phyloP scores from a whole-genome alignment of 306 rosid genomes.

The Acacia acuminata region DNA sequence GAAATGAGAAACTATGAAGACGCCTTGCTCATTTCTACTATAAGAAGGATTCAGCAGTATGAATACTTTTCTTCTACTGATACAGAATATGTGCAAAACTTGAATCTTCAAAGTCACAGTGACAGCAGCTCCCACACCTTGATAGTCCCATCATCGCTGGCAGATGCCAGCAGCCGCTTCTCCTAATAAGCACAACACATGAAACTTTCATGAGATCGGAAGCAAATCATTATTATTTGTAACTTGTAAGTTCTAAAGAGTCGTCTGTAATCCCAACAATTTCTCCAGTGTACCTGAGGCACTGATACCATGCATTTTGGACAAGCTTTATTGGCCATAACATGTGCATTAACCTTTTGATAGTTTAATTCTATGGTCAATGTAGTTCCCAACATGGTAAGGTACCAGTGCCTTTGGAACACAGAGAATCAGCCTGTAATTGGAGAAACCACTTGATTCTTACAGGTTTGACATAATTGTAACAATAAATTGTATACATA shows the following conservation, averaged over 20 bases:
- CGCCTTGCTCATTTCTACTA: slow-evolving; percentile 37
- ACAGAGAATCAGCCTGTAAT: not conserved
- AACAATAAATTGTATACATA: not conserved
- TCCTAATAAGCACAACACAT: slow-evolving; percentile 48
- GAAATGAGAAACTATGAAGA: slow-evolving; percentile 11
- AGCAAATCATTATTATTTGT: slow-evolving; percentile 14
- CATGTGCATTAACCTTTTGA: not conserved
- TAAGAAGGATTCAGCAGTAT: slow-evolving; percentile 31
- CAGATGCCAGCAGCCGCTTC: slow-evolving; percentile 75
- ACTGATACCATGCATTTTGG: not conserved
- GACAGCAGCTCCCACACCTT: slow-evolving; percentile 83
- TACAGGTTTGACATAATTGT: not conserved
- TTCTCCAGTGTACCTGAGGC: not conserved
- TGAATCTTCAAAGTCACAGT: slow-evolving; percentile 11
- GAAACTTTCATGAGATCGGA: not conserved
- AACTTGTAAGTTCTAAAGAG: slow-evolving; percentile 4
- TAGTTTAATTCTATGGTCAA: not conserved
- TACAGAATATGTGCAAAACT: slow-evolving; percentile 34
- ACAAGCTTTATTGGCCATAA: not conserved
- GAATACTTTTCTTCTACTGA: slow-evolving; percentile 27
- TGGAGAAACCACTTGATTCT: not conserved
- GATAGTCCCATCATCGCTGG: slow-evolving; percentile 85
- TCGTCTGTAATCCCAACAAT: not conserved
- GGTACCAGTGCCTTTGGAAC: not conserved
- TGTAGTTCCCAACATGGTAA: not conserved